A percentile compares a stretch with the other conserved stretches of the same genome.
These are phyloP conservation scores for Medicago arabica DNA, from an alignment of 306 rosid species.

Conservation along the genomic window DNA sequence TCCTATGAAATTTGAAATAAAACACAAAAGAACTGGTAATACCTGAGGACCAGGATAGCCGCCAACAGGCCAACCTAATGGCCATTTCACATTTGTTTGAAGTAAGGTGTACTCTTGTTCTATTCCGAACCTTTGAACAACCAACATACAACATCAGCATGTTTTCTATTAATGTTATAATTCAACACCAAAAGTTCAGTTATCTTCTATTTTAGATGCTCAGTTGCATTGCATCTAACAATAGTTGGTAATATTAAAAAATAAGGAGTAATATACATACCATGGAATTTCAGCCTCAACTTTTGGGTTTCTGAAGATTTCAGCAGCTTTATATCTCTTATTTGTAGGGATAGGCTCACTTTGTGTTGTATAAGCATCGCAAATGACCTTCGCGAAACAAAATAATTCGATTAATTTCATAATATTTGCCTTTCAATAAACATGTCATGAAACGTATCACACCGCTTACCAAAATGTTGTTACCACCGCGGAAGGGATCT, in stretches of 20 bases:
- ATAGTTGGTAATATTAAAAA: conserved; percentile 1
- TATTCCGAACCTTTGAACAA: conserved; percentile 82
- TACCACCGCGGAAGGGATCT: conserved; percentile 99
- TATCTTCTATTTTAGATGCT: conserved; percentile 31
- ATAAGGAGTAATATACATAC: conserved; percentile 39
- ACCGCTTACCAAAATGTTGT: conserved; percentile 87
- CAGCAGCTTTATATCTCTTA: conserved; percentile 88
- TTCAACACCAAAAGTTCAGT: conserved; percentile 37
- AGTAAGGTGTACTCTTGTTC: conserved; percentile 99
- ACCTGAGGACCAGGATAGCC: conserved; percentile 99
- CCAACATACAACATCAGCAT: conserved; percentile 45
- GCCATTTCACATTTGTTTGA: conserved; percentile 91
- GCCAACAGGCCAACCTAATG: conserved; percentile 98
- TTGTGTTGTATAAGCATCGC: conserved; percentile 85
- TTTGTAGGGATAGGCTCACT: conserved; percentile 98
- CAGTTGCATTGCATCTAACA: not conserved
- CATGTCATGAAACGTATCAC: conserved; percentile 22
- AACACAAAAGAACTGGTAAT: conserved; percentile 27
- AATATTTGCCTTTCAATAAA: conserved; percentile 35
- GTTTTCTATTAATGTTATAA: conserved; percentile 32
- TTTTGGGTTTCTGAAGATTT: conserved; percentile 78
- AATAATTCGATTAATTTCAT: conserved; percentile 36
- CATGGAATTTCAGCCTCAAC: conserved; percentile 87
- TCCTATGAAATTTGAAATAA: conserved; percentile 34
- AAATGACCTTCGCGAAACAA: conserved; percentile 71